Base-by-base conservation (phyloP, 108 stramenopile species). In the Epithemia pelagica region DNA sequence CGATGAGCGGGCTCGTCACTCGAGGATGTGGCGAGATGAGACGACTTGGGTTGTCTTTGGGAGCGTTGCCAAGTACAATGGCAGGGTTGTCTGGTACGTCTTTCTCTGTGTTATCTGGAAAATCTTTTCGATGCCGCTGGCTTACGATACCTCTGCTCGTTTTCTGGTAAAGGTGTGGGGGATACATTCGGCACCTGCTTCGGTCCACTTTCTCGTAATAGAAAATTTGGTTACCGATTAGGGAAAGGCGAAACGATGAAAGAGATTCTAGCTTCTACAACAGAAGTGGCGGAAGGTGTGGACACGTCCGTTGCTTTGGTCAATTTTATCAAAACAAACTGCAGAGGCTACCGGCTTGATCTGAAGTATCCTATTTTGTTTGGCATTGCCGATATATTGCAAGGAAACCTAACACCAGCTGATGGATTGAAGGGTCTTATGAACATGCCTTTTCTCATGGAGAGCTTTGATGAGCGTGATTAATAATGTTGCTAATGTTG, bases 101-200 rank as follows among this genome's bases (percentile, higher is more conserved):
- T n/a, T n/a, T n/a, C n/a, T n/a, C n/a, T n/a, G n/a, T n/a, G n/a
- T n/a, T n/a, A n/a, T n/a, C n/a, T n/a, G 27, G 27, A 7, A 25
- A 18, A 55, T 8, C 15, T 66, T 15, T 55, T 26, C 10, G 54
- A 30, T 32, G 15, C 61, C 18, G 24, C 30, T 19, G 52, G 19
- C 52, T n/a, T n/a, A n/a, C n/a, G n/a, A n/a, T n/a, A n/a, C n/a
- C n/a, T n/a, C 23, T 18, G 58, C 18, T 22, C 15, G 58, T 72
- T 56, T 5, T 28, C 22, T 1, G 18, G 23, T 2, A 0, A 65
- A 90, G 90, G 90, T n/a, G 96, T 96, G 22, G 97, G 97, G 20
- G 97, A 98, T 73, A 96, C 97, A 2, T 98, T 98, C 68, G 97
- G 95, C 20, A 98, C 97, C 20, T 98, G 97, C 71, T 98, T 98